phyloP scores from a whole-genome alignment of 129 eudicot genomes.

The Saussurea involucrata region DNA sequence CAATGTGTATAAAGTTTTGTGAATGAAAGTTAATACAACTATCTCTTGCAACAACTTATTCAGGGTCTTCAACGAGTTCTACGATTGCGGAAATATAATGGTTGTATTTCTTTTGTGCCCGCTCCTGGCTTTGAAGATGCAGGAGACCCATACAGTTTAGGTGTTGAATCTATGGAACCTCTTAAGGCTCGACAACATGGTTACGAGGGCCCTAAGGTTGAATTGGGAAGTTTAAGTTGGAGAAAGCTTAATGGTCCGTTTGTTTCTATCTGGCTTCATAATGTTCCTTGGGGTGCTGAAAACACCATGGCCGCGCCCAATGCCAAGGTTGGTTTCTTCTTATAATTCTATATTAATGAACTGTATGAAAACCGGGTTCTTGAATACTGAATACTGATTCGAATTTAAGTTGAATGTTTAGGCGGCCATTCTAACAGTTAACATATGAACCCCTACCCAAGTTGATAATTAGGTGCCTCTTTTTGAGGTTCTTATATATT shows the following conservation, averaged over 20 bases:
- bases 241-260: slow-evolving; percentile 80
- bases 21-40: neutral
- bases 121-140: slow-evolving; percentile 80
- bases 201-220: slow-evolving; percentile 55
- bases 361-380: neutral
- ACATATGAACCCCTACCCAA: neutral
- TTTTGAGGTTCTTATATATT: neutral
- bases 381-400: neutral
- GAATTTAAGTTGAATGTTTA: neutral
- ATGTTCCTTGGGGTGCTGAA: slow-evolving; percentile 94
- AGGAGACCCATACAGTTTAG: slow-evolving; percentile 44
- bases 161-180: slow-evolving; percentile 22
- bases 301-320: slow-evolving; percentile 85
- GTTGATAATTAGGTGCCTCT: neutral
- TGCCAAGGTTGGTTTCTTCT: slow-evolving; percentile 63
- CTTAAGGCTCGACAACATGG: slow-evolving; percentile 31
- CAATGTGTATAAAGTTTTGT: neutral
- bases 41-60: slow-evolving; percentile 14
- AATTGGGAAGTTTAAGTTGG: slow-evolving; percentile 49
- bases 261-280: slow-evolving; percentile 91
- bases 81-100: slow-evolving; percentile 68
- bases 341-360: neutral
- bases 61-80: slow-evolving; percentile 80
- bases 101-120: slow-evolving; percentile 73
- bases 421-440: neutral